Conservation (phyloP, 139 green algal genomes). For the Tetraselmis striata region DNA sequence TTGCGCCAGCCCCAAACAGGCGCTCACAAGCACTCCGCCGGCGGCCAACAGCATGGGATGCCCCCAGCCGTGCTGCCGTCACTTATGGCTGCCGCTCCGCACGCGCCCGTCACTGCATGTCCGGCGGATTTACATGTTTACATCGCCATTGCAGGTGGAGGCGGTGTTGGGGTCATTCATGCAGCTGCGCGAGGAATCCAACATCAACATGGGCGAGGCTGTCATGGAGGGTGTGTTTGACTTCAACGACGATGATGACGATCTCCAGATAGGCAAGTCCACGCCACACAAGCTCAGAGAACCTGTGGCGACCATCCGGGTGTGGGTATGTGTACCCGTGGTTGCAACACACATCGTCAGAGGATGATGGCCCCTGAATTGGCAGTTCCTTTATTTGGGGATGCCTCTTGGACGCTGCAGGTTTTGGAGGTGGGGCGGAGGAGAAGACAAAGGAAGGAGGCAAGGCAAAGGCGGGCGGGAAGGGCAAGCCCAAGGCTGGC, state of each 20-base stretch:
- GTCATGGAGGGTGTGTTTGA: not conserved
- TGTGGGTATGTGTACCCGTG: too few species aligned
- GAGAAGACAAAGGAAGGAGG: not conserved
- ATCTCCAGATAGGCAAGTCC: not conserved
- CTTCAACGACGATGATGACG: not conserved
- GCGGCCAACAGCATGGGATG: too few species aligned
- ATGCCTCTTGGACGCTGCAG: not conserved
- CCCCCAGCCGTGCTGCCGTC: too few species aligned
- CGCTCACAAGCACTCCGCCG: too few species aligned
- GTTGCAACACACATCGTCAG: not conserved
- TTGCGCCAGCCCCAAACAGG: too few species aligned
- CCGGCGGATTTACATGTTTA: too few species aligned
- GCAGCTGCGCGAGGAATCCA: not conserved
- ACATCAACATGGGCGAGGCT: not conserved
- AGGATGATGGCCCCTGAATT: not conserved
- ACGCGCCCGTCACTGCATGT: too few species aligned
- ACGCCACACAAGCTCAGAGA: too few species aligned
- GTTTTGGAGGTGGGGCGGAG: not conserved
- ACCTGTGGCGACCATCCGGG: too few species aligned
- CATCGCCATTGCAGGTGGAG: too few species aligned
- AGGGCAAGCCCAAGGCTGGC: too few species aligned
- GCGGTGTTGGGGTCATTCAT: not conserved
- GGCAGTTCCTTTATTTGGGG: not conserved
- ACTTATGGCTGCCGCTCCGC: too few species aligned
- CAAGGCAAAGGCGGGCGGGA: not conserved